Conservation (phyloP, 495 filamentous ascomycete species). For the Tuber magnatum region DNA sequence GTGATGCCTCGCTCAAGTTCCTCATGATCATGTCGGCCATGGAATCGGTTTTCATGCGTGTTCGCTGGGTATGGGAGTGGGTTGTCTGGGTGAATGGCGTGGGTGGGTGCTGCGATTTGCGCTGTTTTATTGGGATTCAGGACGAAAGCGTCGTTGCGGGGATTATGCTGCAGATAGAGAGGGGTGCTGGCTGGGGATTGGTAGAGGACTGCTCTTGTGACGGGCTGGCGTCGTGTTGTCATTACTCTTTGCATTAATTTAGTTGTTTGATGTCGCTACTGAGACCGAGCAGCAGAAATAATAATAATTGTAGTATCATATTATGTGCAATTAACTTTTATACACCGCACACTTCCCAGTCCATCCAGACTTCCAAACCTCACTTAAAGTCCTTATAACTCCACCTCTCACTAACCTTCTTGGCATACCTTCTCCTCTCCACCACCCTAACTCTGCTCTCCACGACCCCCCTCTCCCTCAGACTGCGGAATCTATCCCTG, state of each 20-base stretch:
- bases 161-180: no score
- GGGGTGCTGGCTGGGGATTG: neutral
- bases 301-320: neutral
- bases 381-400: constrained; percentile 82
- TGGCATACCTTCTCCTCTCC: constrained; percentile 71
- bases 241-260: neutral
- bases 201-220: neutral
- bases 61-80: no score
- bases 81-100: no score
- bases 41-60: no score
- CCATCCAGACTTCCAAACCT: constrained; percentile 3
- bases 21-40: no score
- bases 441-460: constrained; percentile 70
- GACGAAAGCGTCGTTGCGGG: no score
- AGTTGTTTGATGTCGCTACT: neutral
- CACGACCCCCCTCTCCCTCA: constrained; percentile 80
- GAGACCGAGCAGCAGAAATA: neutral
- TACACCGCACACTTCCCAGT: neutral
- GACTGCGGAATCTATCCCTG: constrained; percentile 80
- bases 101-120: no score
- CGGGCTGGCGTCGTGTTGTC: neutral
- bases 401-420: constrained; percentile 87
- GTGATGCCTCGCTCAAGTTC: no score
- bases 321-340: neutral
- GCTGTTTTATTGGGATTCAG: no score